Evolutionary conservation across 1,139 yeast genomes (phyloP), one percentile per base, ranked within the genome.

Genomic region (Yamadazyma pseudoaaseri): DNA sequence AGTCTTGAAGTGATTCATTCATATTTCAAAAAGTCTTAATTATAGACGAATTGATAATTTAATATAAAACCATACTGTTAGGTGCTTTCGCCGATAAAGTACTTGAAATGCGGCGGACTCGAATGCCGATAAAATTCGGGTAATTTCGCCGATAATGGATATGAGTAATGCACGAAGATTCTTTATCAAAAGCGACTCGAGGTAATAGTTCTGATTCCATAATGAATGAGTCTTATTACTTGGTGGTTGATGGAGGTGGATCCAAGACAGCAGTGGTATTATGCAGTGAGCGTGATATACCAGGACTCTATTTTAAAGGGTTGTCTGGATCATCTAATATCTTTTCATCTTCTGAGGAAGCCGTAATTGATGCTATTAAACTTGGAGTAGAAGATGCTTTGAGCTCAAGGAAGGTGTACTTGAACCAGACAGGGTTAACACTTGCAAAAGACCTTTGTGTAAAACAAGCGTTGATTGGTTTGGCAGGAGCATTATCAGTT

Each of bases 231-330:
- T n/a, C 26, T 6, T 33, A 15, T 25, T 11, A 20, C 17, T 10
- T 34, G 16, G 37, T 36, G 7, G 30, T 36, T n/a, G 39, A 36
- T 30, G 39, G 39, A 3, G 39, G 39, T n/a, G 39, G 39, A 6
- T 27, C 39, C 9, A 36, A 36, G 24, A 36, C 39, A 3, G 37
- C 37, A 14, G 37, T 20, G 2, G 16, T 20, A 5, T 7, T 36
- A 11, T 26, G 26, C 4, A 12, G 24, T n/a, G 8, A 13, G 3
- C 14, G 16, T 5, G 29, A 25, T 5, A 6, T 15, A 8, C 20
- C 20, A 5, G 17, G 16, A 5, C 9, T 20, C 5, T 13, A 17
- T 12, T 36, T 27, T 16, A 33, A 24, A 16, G 39, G 39, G 2
- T 24, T 17, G 27, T 24, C 32, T 4, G 37, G 35, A 6, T 24